Evolutionary conservation across 2,329 filamentous ascomycete genomes (phyloP), one percentile per base, ranked within the genome.

Genomic region (Fusarium pseudoanthophilum): DNA sequence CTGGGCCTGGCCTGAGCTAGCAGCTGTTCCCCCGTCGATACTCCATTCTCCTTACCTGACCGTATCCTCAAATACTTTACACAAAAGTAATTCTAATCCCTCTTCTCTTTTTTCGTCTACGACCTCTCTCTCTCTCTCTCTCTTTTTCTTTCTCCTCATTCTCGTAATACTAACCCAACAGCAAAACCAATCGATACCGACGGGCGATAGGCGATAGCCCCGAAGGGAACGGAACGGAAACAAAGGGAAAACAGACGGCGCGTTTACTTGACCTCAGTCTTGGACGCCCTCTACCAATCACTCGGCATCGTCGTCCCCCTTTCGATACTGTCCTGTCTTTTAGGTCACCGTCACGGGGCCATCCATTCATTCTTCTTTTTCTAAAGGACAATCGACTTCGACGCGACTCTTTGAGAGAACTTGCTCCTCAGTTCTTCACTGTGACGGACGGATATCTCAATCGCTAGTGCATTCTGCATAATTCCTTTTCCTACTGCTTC

Each of bases 81-180:
- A 20, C 30, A 37, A 37, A 45, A 52, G 45, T 73, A 60, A 45
- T 64, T 42, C 45, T 49, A 30, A 46, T 58, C 30, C 42, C 57
- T 37, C 49, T 21, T 64, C 56, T 48, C 30, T 66, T 67, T 57
- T 63, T 43, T 40, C 39, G 52, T 67, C 63, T 49, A 71, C 45
- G 24, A 55, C 26, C 51, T 55, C 36, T 55, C 45, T 21, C 40
- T 55, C 34, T 53, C 43, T 21, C n/a, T 24, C 24, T 39, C 43
- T 60, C 43, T 55, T 59, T 58, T 42, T 49, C 30, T 53, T 37
- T 42, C 48, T 51, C 66, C 42, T 55, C 49, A 51, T 59, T 49
- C 59, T 64, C 63, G 55, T 73, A 74, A 74, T 74, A 72, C 67
- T 73, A 73, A 74, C 64, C 67, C 67, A 61, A 52, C 46, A 68